A percentile compares a stretch with the other conserved stretches of the same genome.
Evolutionary conservation across 768 basidiomycete genomes (phyloP).

Genomic region (Mycena albidolilacea): DNA sequence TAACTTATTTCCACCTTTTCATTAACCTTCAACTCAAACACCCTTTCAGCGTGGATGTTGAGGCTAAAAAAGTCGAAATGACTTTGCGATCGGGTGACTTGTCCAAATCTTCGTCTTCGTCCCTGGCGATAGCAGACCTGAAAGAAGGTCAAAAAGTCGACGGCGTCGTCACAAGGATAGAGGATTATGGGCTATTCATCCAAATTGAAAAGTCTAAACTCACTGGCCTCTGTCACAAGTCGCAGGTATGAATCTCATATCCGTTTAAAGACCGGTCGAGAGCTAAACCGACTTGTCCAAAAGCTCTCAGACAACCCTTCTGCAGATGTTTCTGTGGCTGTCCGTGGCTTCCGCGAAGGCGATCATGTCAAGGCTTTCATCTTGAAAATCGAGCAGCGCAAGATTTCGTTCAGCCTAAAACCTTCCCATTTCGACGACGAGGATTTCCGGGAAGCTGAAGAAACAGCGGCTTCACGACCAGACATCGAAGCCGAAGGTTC

Average conservation of each 20-base stretch:
- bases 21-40: slow-evolving; percentile 10
- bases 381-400: slow-evolving; percentile 79
- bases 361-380: slow-evolving; percentile 89
- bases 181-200: slow-evolving; percentile 94
- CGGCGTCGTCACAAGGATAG: slow-evolving; percentile 77
- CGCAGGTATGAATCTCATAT: slow-evolving; percentile 70
- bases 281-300: slow-evolving; percentile 1
- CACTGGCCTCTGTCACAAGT: slow-evolving; percentile 94
- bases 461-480: slow-evolving; percentile 1
- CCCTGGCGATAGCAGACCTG: slow-evolving; percentile 69
- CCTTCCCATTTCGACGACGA: slow-evolving; percentile 87
- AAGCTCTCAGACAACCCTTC: slow-evolving; percentile 92
- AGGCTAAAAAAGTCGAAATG: slow-evolving; percentile 90
- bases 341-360: slow-evolving; percentile 88
- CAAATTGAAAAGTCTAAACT: slow-evolving; percentile 89
- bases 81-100: slow-evolving; percentile 82
- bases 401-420: slow-evolving; percentile 90
- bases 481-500: slow-evolving; percentile 50
- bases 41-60: slow-evolving; percentile 73
- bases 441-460: slow-evolving; percentile 63
- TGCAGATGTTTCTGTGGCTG: slow-evolving; percentile 82
- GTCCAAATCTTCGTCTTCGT: slow-evolving; percentile 54
- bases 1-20: slow-evolving; percentile 44
- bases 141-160: slow-evolving; percentile 78
- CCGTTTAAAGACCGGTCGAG: neutral